Conservation (phyloP, 768 basidiomycete species). For the Leccinum imitatum region DNA sequence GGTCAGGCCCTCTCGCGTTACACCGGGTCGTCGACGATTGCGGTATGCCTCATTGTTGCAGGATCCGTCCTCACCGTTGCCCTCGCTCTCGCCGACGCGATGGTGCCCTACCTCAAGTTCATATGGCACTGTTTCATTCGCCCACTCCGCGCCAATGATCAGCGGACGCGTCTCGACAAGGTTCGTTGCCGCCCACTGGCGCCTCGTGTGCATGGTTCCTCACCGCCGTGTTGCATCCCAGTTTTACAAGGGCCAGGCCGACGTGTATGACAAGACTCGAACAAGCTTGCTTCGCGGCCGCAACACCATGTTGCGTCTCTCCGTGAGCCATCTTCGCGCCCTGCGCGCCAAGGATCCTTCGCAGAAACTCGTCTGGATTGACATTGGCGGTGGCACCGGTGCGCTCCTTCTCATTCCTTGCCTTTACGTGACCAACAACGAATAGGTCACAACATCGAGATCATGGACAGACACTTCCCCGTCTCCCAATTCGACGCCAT, state of each 20-base stretch:
- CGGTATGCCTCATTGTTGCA: conserved; percentile 28
- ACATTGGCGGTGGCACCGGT: conserved; percentile 77
- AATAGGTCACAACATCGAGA: conserved; percentile 60
- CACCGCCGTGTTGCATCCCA: conserved; percentile 16
- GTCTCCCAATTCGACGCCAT: conserved; percentile 62
- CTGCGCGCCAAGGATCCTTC: conserved; percentile 41
- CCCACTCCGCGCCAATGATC: conserved; percentile 40
- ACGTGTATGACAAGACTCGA: conserved; percentile 71
- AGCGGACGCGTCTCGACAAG: conserved; percentile 46
- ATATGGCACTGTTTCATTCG: conserved; percentile 51
- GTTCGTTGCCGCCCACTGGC: conserved; percentile 18
- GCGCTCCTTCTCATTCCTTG: not conserved
- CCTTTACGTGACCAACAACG: not conserved
- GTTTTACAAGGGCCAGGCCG: conserved; percentile 70
- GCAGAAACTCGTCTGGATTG: conserved; percentile 68
- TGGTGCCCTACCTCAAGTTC: conserved; percentile 45
- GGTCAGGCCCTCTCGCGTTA: conserved; percentile 23
- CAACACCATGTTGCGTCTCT: conserved; percentile 69
- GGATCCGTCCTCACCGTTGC: conserved; percentile 22
- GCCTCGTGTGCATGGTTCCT: not conserved
- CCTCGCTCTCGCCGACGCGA: conserved; percentile 20
- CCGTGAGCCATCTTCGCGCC: conserved; percentile 57
- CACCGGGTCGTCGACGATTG: conserved; percentile 30
- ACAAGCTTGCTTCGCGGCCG: conserved; percentile 61
- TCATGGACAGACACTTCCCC: conserved; percentile 63